Base-by-base conservation (phyloP, 768 basidiomycete genomes). In the Mycena alexandri region DNA sequence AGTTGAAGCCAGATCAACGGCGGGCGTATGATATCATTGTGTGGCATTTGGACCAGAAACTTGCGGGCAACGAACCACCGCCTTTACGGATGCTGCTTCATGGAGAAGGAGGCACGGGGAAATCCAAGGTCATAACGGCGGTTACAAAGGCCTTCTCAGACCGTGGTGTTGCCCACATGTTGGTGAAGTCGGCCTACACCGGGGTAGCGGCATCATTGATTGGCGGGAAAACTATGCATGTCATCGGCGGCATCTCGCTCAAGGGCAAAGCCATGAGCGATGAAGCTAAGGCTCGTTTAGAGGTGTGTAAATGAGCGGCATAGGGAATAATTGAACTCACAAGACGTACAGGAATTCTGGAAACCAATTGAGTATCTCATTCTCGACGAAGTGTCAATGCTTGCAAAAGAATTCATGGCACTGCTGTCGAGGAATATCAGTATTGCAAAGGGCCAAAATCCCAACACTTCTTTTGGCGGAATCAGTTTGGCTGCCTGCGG, bases 351-450 rank as follows among this genome's bases (percentile, higher is more conserved):
- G 34, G 7, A 36, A 36, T 36, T 36, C 34, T 36, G 34, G 34
- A 36, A 36, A 36, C 63, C 52, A 4, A 71, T 58, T 21, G 21
- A 29, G 13, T 77, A 79, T 51, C 66, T 82, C 0, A 74, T 84
- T 5, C 75, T 83, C 24, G 81, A 85, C 65, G 83, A 85, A 58
- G 63, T 69, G 17, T 84, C 83, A 0, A 85, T 85, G 84, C 42
- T 79, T 0, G 72, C 76, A 7, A 74, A 76, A 56, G 38, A 21
- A 0, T 64, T 79, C 8, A 52, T 81, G 0, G 69, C 70, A 0
- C 47, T 42, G 3, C n/a, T 76, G 0, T 79, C 78, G 0, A 51
- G 66, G 24, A 50, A 76, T 5, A 65, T 76, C 2, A 52, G 60
- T 33, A 63, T 53, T 13, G 46, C 61, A 29, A 58, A n/a, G 24